These are phyloP conservation scores for Boletales sp. DNA, from an alignment of 768 basidiomycete genomes.

Conservation along the genomic window DNA sequence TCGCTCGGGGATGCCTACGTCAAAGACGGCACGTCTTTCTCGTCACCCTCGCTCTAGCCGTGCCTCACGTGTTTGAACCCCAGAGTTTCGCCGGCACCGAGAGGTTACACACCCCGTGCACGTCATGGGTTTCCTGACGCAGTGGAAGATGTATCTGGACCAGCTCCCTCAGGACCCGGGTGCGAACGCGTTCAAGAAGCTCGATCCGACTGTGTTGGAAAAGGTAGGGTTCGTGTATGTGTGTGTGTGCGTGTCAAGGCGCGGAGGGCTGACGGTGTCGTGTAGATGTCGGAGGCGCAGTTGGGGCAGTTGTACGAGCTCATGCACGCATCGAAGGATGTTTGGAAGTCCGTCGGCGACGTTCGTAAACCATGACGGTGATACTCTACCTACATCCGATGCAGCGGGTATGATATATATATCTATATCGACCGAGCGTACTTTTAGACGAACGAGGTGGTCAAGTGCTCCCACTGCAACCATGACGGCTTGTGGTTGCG, in stretches of 20 bases:
- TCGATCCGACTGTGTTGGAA: slow-evolving; percentile 71
- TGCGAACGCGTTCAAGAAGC: slow-evolving; percentile 51
- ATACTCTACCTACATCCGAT: neutral
- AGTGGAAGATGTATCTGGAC: slow-evolving; percentile 95
- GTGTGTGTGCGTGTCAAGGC: neutral
- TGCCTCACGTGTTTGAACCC: neutral
- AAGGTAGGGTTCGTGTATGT: slow-evolving; percentile 47
- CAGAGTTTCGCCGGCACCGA: slow-evolving; percentile 82
- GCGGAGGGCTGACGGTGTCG: too few species aligned
- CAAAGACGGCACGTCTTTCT: slow-evolving; percentile 56
- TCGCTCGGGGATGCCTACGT: slow-evolving; percentile 83
- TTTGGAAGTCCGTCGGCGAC: slow-evolving; percentile 64
- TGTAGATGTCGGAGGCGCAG: slow-evolving; percentile 85
- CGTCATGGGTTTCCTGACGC: slow-evolving; percentile 91
- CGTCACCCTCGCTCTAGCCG: neutral
- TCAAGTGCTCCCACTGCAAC: slow-evolving; percentile 1
- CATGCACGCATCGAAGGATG: slow-evolving; percentile 85
- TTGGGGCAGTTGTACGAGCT: slow-evolving; percentile 92
- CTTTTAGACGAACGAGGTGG: neutral
- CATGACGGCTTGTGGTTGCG: neutral
- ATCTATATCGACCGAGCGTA: slow-evolving; percentile 6
- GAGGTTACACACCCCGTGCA: slow-evolving; percentile 80
- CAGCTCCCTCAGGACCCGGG: slow-evolving; percentile 46
- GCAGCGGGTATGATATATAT: slow-evolving; percentile 3
- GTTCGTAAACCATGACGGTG: slow-evolving; percentile 9